Base-by-base conservation (phyloP, 1,139 yeast genomes). In the Scheffersomyces titani region DNA sequence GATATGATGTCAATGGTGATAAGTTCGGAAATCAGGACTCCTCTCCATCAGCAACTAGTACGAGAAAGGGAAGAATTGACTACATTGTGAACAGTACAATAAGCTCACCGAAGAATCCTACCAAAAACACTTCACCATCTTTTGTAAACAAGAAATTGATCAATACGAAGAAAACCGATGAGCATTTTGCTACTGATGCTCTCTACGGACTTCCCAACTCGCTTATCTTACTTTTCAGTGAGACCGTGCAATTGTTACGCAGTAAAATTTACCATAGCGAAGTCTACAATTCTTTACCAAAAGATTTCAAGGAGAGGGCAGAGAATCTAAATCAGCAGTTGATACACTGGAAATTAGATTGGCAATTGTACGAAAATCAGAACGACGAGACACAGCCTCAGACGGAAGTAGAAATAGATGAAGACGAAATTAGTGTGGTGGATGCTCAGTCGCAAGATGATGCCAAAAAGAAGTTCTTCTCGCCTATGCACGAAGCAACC, bases 191-290 rank as follows among this genome's bases (percentile, higher is more conserved):
- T 13, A 88, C 94, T 1, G 96, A 90, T 71, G 91, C 94, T 0
- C 77, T 91, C 55, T 90, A 90, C 67, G 97, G 97, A 0, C 75
- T 92, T 54, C 97, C 97, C 2, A 90, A 90, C 67, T 89, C 97
- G 1, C 75, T 92, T 51, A 87, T 91, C 60, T 67, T 87, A 47
- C 74, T 91, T 52, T 90, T 92, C 70, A 83, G 89, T 56, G 90
- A 87, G 59, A 86, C 88, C 16, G 91, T 88, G 7, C 85, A 85
- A 56, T 69, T 90, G 48, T 77, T 89, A 11, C 77, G 93, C 56
- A 82, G 87, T 57, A 87, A 86, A 56, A 81, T 85, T 53, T 84
- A 83, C 64, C 83, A 84, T 63, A 73, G 76, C 54, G 73, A 71
- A 49, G 65, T 69, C 5, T 61, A 60, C 46, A 65, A 69, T 36